phyloP scores from a whole-genome alignment of 116 monocot species.

The Iris pallida region DNA sequence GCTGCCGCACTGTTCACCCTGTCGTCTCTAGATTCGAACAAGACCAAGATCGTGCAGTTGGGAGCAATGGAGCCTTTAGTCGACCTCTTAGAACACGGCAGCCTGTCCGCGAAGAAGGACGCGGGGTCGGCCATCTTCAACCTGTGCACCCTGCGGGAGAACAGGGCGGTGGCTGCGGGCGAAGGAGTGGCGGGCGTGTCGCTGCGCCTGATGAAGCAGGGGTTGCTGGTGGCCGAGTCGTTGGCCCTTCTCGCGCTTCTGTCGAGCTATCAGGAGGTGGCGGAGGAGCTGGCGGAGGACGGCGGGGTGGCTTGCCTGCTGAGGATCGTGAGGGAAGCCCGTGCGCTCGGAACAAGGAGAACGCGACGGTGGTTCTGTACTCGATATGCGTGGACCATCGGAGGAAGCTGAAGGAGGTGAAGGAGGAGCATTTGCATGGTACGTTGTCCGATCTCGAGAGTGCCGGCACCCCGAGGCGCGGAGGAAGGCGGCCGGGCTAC shows the following conservation, averaged over 20 bases:
- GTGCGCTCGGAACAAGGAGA: slow-evolving; percentile 43
- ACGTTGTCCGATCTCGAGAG: slow-evolving; percentile 37
- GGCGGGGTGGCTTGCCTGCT: slow-evolving; percentile 40
- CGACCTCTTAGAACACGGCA: slow-evolving; percentile 50
- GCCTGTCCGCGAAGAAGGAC: slow-evolving; percentile 48
- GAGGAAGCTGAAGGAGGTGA: slow-evolving; percentile 36
- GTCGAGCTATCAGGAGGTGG: slow-evolving; percentile 31
- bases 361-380: slow-evolving; percentile 42
- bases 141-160: slow-evolving; percentile 45
- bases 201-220: slow-evolving; percentile 24
- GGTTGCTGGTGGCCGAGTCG: slow-evolving; percentile 39
- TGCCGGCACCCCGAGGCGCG: slow-evolving; percentile 57
- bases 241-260: slow-evolving; percentile 67
- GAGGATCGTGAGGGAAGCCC: slow-evolving; percentile 24
- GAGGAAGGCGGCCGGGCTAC: slow-evolving; percentile 63
- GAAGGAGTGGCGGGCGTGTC: slow-evolving; percentile 35
- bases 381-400: slow-evolving; percentile 42
- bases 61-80: slow-evolving; percentile 53
- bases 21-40: slow-evolving; percentile 67
- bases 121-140: slow-evolving; percentile 65
- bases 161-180: slow-evolving; percentile 37
- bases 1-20: slow-evolving; percentile 78
- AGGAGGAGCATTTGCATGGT: slow-evolving; percentile 44
- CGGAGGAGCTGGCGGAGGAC: slow-evolving; percentile 29
- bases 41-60: slow-evolving; percentile 52